These are phyloP conservation scores for Trichophyton mentagrophytes DNA, from an alignment of 2,329 filamentous ascomycete species.

Conservation along the genomic window DNA sequence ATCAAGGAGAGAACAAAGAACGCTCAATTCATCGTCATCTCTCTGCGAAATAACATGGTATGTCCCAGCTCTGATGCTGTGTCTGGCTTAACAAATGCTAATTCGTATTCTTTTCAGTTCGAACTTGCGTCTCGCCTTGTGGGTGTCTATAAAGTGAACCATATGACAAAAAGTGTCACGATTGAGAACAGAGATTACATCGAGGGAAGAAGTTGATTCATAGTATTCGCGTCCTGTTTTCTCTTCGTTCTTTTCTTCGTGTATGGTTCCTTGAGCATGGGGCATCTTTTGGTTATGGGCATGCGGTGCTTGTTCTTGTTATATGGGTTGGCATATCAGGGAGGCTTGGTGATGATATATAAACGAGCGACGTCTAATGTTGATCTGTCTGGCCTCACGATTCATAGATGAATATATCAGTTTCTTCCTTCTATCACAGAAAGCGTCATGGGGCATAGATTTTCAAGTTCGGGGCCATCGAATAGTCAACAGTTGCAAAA, in stretches of 20 bases:
- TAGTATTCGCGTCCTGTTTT: neutral
- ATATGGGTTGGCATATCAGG: neutral
- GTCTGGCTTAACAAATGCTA: neutral
- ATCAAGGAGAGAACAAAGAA: constrained; percentile 99
- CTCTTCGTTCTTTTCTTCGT: neutral
- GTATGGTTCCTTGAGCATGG: neutral
- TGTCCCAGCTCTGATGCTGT: constrained; percentile 1
- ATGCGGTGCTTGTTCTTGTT: neutral
- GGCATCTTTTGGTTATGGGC: neutral
- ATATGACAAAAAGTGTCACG: constrained; percentile 90
- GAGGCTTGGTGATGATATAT: neutral
- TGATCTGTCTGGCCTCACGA: neutral
- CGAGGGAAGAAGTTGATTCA: constrained; percentile 9
- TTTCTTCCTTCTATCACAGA: neutral
- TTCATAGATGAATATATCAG: neutral
- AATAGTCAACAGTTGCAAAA: neutral
- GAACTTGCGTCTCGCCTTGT: constrained; percentile 90
- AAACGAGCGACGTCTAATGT: neutral
- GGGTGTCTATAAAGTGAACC: constrained; percentile 98
- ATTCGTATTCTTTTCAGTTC: constrained; percentile 40
- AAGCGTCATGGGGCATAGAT: no score
- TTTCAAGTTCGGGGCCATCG: neutral
- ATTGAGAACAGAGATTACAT: constrained; percentile 77
- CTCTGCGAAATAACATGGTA: constrained; percentile 90
- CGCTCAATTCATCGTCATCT: constrained; percentile 98